Evolutionary conservation across 169 alveolate genomes (phyloP), one percentile per base, ranked within the genome.

Genomic region (Cardiosporidium cionae): DNA sequence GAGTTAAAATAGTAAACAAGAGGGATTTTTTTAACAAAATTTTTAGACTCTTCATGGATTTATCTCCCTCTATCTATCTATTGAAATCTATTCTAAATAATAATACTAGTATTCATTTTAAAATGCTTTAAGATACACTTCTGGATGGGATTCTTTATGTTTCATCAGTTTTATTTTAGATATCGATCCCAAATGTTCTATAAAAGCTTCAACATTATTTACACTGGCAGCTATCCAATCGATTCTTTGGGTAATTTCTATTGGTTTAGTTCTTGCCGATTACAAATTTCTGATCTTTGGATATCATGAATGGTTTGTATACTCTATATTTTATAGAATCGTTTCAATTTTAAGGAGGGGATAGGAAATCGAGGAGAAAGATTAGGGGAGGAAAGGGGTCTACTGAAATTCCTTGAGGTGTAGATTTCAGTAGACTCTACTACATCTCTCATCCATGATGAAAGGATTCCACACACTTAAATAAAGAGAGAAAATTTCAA

Each of bases 191-290:
- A 80, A 83, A 34, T 81, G 89, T 70, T 74, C 81, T 53, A 83
- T 84, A 28, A 54, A 73, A 7, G 70, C 86, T 32, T 67, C 72
- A 22, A 85, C 86, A 9, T 79, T 86, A 74, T 86, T 84, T 54
- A 28, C 74, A 2, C 31, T 85, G 23, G 93, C 90, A 2, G 87
- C 86, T 9, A 33, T 87, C 0, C 91, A 88, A 68, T 73, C 84
- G 0, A 44, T 78, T 25, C 22, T 86, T 63, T 84, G 87, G 65
- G 63, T 85, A 34, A 23, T 76, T 32, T 58, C 87, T 36, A 84
- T 84, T 52, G 80, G 80, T 33, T 27, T 76, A 4, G 86, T 81
- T 58, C 71, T 88, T 7, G 65, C 81, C n/a, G 93, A 88, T 68
- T 83, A 65, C 64, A 75, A 75, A 22, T 70, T 82, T 32, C 80